phyloP scores from a whole-genome alignment of 352 stramenopile genomes.

The Phytophthora pini region DNA sequence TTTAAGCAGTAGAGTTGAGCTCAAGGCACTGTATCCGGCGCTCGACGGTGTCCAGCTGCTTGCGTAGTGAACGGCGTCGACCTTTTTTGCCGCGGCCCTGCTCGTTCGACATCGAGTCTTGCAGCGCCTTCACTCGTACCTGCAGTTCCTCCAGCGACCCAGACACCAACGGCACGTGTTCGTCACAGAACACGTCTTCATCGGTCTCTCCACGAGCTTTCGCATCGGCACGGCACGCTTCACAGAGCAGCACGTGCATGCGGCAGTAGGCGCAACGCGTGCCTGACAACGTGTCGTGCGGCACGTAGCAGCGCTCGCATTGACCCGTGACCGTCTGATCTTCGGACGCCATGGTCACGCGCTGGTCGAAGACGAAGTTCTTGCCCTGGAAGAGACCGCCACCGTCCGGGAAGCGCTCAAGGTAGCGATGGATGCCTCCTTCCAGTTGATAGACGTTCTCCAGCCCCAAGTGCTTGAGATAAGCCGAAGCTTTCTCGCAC shows the following conservation, averaged over 20 bases:
- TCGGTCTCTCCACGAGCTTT: constrained; percentile 27
- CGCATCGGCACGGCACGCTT: constrained; percentile 37
- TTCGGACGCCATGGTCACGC: constrained; percentile 68
- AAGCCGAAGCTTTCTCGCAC: constrained; percentile 86
- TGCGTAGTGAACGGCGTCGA: constrained; percentile 76
- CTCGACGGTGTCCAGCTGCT: constrained; percentile 79
- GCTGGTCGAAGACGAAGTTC: constrained; percentile 90
- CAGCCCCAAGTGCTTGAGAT: constrained; percentile 73
- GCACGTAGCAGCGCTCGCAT: constrained; percentile 63
- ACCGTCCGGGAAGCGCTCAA: constrained; percentile 79
- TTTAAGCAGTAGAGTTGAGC: constrained; percentile 17
- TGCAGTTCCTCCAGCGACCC: constrained; percentile 50
- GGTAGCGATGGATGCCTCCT: constrained; percentile 86
- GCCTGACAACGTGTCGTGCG: constrained; percentile 72
- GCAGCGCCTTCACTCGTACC: constrained; percentile 38
- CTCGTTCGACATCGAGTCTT: constrained; percentile 37
- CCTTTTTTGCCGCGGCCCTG: constrained; percentile 66
- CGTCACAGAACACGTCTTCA: constrained; percentile 59
- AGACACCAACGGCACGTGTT: constrained; percentile 62
- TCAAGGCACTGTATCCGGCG: constrained; percentile 55
- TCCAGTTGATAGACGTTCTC: constrained; percentile 80
- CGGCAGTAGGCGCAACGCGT: constrained; percentile 80
- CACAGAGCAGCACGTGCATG: constrained; percentile 80
- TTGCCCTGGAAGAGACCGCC: constrained; percentile 79
- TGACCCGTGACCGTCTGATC: constrained; percentile 64